A percentile compares a stretch with the other conserved stretches of the same genome.
phyloP scores from a whole-genome alignment of 352 stramenopile species.

The Aphanomyces invadans region DNA sequence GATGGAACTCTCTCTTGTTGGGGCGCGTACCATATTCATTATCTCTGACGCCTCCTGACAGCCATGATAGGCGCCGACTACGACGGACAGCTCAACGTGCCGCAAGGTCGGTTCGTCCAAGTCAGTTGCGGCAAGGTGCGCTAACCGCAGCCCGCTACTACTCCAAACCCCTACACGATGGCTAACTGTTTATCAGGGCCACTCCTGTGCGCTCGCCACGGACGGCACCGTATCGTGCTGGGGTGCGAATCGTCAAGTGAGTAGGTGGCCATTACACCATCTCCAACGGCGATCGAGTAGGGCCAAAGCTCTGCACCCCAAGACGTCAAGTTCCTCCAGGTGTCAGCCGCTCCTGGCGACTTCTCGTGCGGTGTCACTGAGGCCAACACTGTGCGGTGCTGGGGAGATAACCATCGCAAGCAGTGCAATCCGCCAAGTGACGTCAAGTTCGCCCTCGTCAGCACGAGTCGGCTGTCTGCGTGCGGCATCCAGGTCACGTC shows the following conservation, averaged over 20 bases:
- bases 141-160: too few relatives aligned
- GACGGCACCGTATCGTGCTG: conserved; percentile 51
- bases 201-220: conserved; percentile 41
- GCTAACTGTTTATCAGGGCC: background rate
- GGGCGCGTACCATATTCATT: conserved; percentile 31
- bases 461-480: conserved; percentile 50
- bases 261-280: background rate
- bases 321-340: conserved; percentile 43
- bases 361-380: conserved; percentile 60
- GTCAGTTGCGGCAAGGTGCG: conserved; percentile 53
- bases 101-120: conserved; percentile 57
- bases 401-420: conserved; percentile 64
- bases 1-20: conserved; percentile 70
- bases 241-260: conserved; percentile 56
- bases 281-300: conserved; percentile 21
- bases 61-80: conserved; percentile 21
- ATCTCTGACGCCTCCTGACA: background rate
- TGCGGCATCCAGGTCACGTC: conserved; percentile 47
- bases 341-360: conserved; percentile 51
- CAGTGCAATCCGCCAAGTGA: conserved; percentile 41
- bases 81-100: conserved; percentile 33
- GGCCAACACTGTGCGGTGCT: conserved; percentile 47
- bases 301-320: conserved; percentile 42
- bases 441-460: conserved; percentile 55
- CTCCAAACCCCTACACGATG: too few relatives aligned